Evolutionary conservation across 768 basidiomycete species (phyloP).

Genomic region (Lactifluus piperatus): DNA sequence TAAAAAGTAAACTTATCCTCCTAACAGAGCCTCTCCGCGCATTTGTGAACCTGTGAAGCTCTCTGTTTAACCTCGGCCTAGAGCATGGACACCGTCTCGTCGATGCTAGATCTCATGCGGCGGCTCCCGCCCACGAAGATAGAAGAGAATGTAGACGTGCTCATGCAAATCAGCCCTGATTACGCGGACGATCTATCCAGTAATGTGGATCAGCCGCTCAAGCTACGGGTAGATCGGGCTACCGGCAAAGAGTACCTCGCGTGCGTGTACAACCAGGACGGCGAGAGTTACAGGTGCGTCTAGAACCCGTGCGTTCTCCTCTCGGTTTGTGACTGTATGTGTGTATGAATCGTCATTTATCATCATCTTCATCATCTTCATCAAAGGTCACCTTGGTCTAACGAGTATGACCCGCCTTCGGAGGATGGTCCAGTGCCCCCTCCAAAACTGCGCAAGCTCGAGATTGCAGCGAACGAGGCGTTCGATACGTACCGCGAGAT

Average conservation of each 20-base stretch:
- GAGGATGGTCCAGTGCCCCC: constrained; percentile 86
- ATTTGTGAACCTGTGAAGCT: too few relatives aligned
- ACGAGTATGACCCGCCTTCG: constrained; percentile 85
- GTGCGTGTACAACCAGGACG: constrained; percentile 90
- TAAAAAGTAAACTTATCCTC: too few relatives aligned
- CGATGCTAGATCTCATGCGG: constrained; percentile 93
- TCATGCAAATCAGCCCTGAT: constrained; percentile 81
- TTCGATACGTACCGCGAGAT: constrained; percentile 97
- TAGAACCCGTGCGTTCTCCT: too few relatives aligned
- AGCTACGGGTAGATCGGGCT: constrained; percentile 67
- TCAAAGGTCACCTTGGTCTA: constrained; percentile 99
- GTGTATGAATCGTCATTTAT: too few relatives aligned
- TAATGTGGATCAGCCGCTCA: constrained; percentile 90
- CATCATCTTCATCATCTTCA: too few relatives aligned
- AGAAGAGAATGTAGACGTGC: constrained; percentile 76
- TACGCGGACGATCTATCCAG: constrained; percentile 91
- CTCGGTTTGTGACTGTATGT: not conserved
- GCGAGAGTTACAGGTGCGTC: constrained; percentile 74
- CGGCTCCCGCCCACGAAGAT: constrained; percentile 89
- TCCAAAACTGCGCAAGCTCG: constrained; percentile 78
- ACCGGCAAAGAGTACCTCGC: constrained; percentile 87
- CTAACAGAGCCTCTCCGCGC: too few relatives aligned
- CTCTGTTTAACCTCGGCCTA: too few relatives aligned
- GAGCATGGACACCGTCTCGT: constrained; percentile 71
- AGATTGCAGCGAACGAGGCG: constrained; percentile 89